Evolutionary conservation across 2,329 filamentous ascomycete species (phyloP).

Genomic region (Ophiognomonia clavigignenti-juglandacearum): DNA sequence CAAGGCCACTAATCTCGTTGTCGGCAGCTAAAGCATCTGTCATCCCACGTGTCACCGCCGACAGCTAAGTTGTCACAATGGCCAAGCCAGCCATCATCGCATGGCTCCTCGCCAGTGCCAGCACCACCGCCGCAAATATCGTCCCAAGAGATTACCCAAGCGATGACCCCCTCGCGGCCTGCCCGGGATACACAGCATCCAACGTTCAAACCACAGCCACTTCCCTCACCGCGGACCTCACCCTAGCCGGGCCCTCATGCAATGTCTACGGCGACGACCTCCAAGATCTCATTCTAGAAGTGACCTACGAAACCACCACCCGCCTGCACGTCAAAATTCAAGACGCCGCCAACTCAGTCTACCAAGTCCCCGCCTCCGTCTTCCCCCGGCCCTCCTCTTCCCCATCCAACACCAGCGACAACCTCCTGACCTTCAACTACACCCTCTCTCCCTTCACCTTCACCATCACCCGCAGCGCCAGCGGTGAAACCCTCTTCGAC

Average conservation of each 20-base stretch:
- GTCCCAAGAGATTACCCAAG: slow-evolving; percentile 19
- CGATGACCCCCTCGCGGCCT: slow-evolving; percentile 33
- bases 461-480: slow-evolving; percentile 31
- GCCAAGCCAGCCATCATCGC: slow-evolving; percentile 9
- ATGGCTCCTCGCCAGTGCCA: slow-evolving; percentile 16
- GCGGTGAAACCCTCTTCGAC: slow-evolving; percentile 59
- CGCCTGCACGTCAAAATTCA: slow-evolving; percentile 73
- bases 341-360: slow-evolving; percentile 64
- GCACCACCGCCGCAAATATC: slow-evolving; percentile 6
- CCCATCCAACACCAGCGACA: slow-evolving; percentile 19
- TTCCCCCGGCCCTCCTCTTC: slow-evolving; percentile 51
- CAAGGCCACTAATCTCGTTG: too few relatives aligned
- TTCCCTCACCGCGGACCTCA: slow-evolving; percentile 58
- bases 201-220: slow-evolving; percentile 46
- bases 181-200: slow-evolving; percentile 57
- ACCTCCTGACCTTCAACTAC: slow-evolving; percentile 29
- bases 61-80: neutral
- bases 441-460: slow-evolving; percentile 36
- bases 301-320: slow-evolving; percentile 63
- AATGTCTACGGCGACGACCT: slow-evolving; percentile 68
- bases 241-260: slow-evolving; percentile 58
- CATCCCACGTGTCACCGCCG: neutral
- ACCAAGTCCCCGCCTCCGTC: slow-evolving; percentile 68
- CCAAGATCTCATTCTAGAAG: slow-evolving; percentile 53
- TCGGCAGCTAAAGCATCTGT: too few relatives aligned